Conservation (phyloP, 2,329 filamentous ascomycete genomes). For the Calonectria pteridis region DNA sequence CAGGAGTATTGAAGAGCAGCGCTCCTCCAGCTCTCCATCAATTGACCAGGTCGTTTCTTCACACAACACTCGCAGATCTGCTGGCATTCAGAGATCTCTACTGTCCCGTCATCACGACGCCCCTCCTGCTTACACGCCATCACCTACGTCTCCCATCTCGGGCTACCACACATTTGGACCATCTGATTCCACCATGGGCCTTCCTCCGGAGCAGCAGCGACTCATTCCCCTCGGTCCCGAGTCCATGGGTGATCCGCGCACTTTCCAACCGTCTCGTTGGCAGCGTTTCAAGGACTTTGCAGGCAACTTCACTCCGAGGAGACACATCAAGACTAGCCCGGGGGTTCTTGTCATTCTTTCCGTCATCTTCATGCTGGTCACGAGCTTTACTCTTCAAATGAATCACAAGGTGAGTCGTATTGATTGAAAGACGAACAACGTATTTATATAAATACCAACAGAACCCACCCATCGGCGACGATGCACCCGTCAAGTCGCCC, state of each 20-base stretch:
- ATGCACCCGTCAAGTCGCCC: conserved; percentile 42
- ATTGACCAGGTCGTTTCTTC: background rate
- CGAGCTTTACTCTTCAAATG: conserved; percentile 31
- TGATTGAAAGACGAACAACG: background rate
- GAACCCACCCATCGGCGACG: conserved; percentile 37
- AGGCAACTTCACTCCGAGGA: conserved; percentile 37
- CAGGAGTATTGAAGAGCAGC: conserved; percentile 40
- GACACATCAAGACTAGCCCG: conserved; percentile 47
- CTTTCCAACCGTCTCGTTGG: conserved; percentile 44
- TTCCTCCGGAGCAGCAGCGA: conserved; percentile 56
- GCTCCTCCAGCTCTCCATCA: background rate
- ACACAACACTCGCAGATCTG: background rate
- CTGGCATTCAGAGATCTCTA: conserved; percentile 17
- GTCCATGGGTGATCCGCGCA: conserved; percentile 57
- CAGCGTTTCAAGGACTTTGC: conserved; percentile 43
- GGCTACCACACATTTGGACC: conserved; percentile 60
- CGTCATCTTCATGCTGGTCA: conserved; percentile 46
- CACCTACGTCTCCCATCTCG: conserved; percentile 47
- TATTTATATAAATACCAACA: conserved; percentile 16
- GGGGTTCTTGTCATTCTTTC: conserved; percentile 50
- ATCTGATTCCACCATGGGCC: conserved; percentile 54
- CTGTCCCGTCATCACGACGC: conserved; percentile 52
- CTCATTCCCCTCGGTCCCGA: conserved; percentile 59
- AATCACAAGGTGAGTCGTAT: conserved; percentile 45
- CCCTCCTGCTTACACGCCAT: conserved; percentile 65